Evolutionary conservation across 768 basidiomycete genomes (phyloP).

Genomic region (Amanita polypyramis): DNA sequence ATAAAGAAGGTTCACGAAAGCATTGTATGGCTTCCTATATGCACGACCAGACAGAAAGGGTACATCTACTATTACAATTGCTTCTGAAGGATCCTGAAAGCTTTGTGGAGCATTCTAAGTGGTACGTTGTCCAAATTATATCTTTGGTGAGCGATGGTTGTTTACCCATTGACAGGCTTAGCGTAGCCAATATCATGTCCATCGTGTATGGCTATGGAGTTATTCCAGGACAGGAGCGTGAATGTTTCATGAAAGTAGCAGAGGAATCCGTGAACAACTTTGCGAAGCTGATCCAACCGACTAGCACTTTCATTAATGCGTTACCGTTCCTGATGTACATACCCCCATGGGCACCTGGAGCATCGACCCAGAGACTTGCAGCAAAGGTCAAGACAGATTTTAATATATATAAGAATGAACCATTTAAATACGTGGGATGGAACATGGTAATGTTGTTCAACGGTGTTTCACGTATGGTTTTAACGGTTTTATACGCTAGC

Average conservation of each 20-base stretch:
- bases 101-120: neutral
- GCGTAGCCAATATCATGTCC: slow-evolving; percentile 23
- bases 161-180: slow-evolving; percentile 15
- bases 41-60: neutral
- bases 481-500: neutral
- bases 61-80: neutral
- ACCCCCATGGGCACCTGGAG: slow-evolving; percentile 36
- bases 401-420: neutral
- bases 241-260: slow-evolving; percentile 15
- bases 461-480: neutral
- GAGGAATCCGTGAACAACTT: slow-evolving; percentile 9
- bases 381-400: neutral
- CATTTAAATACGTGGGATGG: neutral
- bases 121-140: neutral
- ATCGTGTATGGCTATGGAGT: slow-evolving; percentile 25
- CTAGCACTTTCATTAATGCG: slow-evolving; percentile 15
- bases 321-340: slow-evolving; percentile 26
- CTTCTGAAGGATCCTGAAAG: neutral
- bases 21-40: neutral
- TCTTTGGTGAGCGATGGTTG: neutral
- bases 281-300: slow-evolving; percentile 10
- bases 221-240: slow-evolving; percentile 10
- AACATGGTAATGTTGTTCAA: neutral
- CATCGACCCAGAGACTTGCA: slow-evolving; percentile 10
- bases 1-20: neutral